These are phyloP conservation scores for Carex parvula DNA, from an alignment of 176 grass and related monocot species.

Conservation along the genomic window DNA sequence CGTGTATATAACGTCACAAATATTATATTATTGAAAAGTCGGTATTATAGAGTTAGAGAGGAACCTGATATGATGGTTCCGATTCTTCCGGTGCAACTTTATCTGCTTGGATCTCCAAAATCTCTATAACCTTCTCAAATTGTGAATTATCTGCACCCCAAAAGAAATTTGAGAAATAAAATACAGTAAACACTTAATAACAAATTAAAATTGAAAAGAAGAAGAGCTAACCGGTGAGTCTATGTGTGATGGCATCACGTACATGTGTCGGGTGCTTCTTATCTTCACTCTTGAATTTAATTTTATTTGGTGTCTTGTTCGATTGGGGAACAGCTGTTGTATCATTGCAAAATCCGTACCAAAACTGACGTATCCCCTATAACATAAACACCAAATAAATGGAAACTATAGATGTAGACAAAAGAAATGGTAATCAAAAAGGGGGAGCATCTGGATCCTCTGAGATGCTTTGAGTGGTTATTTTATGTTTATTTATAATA, in stretches of 20 bases:
- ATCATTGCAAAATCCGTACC: conserved; percentile 96
- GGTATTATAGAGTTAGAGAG: not conserved
- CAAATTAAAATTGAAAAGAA: conserved; percentile 21
- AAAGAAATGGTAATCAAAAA: not conserved
- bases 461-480: not conserved
- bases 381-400: conserved; percentile 28
- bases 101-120: conserved; percentile 49
- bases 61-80: not conserved
- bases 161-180: conserved; percentile 9
- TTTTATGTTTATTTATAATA: conserved; percentile 23
- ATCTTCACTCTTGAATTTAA: conserved; percentile 78
- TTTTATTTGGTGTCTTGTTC: conserved; percentile 66
- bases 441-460: not conserved
- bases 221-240: conserved; percentile 42
- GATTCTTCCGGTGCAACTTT: conserved; percentile 9
- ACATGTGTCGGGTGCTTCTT: conserved; percentile 59
- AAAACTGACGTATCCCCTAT: conserved; percentile 90
- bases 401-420: conserved; percentile 9
- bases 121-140: conserved; percentile 71
- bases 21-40: not conserved
- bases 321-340: conserved; percentile 75
- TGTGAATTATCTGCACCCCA: conserved; percentile 59
- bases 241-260: conserved; percentile 62
- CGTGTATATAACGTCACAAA: not conserved
- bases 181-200: not conserved